A percentile compares a stretch with the other conserved stretches of the same genome.
phyloP scores from a whole-genome alignment of 2,329 filamentous ascomycete genomes.

The Clarireedia monteithiana region DNA sequence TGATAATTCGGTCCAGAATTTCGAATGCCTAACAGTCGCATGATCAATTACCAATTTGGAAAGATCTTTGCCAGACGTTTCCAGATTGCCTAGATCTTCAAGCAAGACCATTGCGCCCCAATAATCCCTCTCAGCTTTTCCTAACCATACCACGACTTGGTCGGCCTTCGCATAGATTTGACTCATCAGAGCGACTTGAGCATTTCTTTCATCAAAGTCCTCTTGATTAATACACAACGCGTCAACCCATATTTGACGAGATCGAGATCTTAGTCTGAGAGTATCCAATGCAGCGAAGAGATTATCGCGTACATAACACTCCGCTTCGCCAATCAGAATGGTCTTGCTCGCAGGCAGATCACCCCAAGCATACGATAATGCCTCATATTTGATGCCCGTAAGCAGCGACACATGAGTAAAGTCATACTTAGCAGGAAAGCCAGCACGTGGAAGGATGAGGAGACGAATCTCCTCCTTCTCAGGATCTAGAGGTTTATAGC shows the following conservation, averaged over 20 bases:
- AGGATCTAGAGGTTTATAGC: background rate
- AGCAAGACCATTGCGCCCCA: conserved; percentile 7
- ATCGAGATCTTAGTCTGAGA: background rate
- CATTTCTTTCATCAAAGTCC: conserved; percentile 7
- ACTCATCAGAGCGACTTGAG: conserved; percentile 5
- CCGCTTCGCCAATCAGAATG: background rate
- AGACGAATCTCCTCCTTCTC: conserved; percentile 2
- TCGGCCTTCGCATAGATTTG: conserved; percentile 2
- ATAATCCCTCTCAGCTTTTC: conserved; percentile 6
- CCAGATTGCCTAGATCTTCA: background rate
- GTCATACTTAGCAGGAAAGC: background rate
- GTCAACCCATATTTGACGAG: conserved; percentile 5
- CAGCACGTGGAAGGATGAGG: background rate
- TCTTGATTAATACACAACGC: conserved; percentile 8
- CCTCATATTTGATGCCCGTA: conserved; percentile 6
- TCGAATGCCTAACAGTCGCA: background rate
- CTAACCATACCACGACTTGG: conserved; percentile 5
- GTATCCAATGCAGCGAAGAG: conserved; percentile 1
- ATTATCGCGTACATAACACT: conserved; percentile 2
- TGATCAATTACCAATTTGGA: background rate
- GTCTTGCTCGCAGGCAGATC: background rate
- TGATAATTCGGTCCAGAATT: conserved; percentile 7
- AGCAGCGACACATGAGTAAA: conserved; percentile 9
- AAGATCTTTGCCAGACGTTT: conserved; percentile 1
- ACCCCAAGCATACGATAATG: conserved; percentile 11